Evolutionary conservation across 768 basidiomycete species (phyloP), one percentile per base, ranked within the genome.

Genomic region (Epithele typhae): DNA sequence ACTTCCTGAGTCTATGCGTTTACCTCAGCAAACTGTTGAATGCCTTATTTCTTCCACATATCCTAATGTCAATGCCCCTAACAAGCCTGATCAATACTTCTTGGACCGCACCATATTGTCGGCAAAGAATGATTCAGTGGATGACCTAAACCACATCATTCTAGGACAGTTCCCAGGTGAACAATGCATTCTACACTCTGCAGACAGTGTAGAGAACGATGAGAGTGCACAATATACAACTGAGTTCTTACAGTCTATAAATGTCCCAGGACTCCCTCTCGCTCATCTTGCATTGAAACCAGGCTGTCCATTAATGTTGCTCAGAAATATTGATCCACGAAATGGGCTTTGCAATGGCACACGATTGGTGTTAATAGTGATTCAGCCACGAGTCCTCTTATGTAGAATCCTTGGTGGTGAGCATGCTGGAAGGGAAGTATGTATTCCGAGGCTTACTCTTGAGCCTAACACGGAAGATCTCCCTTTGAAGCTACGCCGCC

Each of bases 251-350:
- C 45, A 60, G 24, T 55, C 61, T 27, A 64, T 78, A n/a, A 61
- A 64, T 24, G 51, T 62, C 3, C 59, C 67, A 35, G 66, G 69
- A 7, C 58, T 78, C 34, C 77, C 76, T 1, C 61, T 23, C 64
- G 46, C 34, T 4, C 12, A 51, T 12, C 38, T 55, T 17, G 40
- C 10, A 5, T 24, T 53, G 2, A 58, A 58, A 37, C 15, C 23
- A 4, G 57, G 46, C 5, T 54, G 68, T 42, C 55, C 70, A 4
- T 37, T 77, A 0, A 76, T 78, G 48, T 50, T 78, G 1, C 56
- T 79, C 0, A 41, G 70, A 0, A 78, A 79, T 52, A 54, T 78
- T 15, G 54, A 61, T 38, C 67, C 72, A 6, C 10, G 43, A 0
- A 34, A 58, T 48, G 64, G 68, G 3, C 49, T 66, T 5, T 68